Percentiles rank a stretch among this genome's conserved stretches.
Conservation (phyloP, 2,329 filamentous ascomycete species). For the Fusarium sp. region DNA sequence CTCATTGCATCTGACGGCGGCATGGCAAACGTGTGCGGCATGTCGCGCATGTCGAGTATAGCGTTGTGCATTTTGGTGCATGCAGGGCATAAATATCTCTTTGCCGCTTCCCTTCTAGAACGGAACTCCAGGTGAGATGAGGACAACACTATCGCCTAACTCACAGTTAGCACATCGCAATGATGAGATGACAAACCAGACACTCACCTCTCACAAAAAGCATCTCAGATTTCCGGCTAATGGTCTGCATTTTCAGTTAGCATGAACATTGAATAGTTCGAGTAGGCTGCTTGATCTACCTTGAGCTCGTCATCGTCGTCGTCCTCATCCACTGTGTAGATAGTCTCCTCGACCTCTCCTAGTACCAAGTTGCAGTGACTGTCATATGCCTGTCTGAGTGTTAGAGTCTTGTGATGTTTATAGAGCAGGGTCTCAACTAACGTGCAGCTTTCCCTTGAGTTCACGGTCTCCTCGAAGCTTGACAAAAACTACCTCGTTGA, state of each 20-base stretch:
- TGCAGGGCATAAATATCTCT: constrained; percentile 9
- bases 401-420: constrained; percentile 18
- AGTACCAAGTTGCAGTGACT: constrained; percentile 98
- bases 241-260: constrained; percentile 72
- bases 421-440: constrained; percentile 61
- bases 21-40: constrained; percentile 4
- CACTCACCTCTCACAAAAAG: constrained; percentile 93
- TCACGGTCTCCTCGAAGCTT: constrained; percentile 97
- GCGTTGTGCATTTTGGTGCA: not conserved
- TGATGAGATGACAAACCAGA: not conserved
- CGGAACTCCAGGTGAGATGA: constrained; percentile 75
- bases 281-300: constrained; percentile 61
- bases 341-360: constrained; percentile 96
- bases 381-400: constrained; percentile 85
- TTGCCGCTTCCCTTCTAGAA: constrained; percentile 19
- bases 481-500: constrained; percentile 97
- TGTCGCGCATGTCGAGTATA: constrained; percentile 11
- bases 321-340: constrained; percentile 94
- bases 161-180: constrained; percentile 42
- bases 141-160: constrained; percentile 79
- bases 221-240: constrained; percentile 99
- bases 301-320: constrained; percentile 86
- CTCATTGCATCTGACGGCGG: constrained; percentile 7
- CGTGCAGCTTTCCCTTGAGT: constrained; percentile 94
- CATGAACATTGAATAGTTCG: not conserved